Evolutionary conservation across 2,329 filamentous ascomycete species (phyloP), one percentile per base, ranked within the genome.

Genomic region (Graphium sp.): DNA sequence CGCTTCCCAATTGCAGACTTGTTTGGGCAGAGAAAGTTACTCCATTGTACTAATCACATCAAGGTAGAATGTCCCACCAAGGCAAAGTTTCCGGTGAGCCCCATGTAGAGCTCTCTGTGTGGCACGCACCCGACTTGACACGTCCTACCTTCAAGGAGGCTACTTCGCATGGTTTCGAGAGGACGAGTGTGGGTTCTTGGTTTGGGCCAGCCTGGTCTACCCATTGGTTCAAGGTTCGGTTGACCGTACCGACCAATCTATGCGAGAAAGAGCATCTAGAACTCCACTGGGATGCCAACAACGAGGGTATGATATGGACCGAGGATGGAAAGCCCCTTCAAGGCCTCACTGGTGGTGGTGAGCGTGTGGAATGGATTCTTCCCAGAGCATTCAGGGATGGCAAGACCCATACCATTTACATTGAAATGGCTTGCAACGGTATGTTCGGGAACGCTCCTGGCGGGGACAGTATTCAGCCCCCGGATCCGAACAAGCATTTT

Each of bases 141-240:
- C 73, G 89, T 11, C 89, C 89, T 3, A 74, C 76, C 4, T 98
- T 98, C 56, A 57, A 85, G 37, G 82, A 94, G 32, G 87, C 85
- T 5, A 58, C 63, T n/a, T 60, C 58, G 26, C 74, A 91, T 39
- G 57, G 74, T 6, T 98, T 87, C 57, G 67, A 65, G 29, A 65
- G 74, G 27, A 79, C 85, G 7, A 58, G 67, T 12, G 72, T 84
- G 31, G 85, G 87, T 34, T 65, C 77, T 33, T 71, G 62, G 6
- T 95, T 95, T 41, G 89, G 89, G 1, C 89, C 89, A 2, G 89
- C 84, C 20, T 98, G 89, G 89, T 79, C 84, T 2, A 98, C 89
- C 7, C 89, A 95, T 51, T 98, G 89, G 89, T 92, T 98, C 66
- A 81, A 74, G 41, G 69, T 94, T 32, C 59, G 75, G 32, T 56